Evolutionary conservation across 257 asterid species (phyloP), one percentile per base, ranked within the genome.

Genomic region (Plantago ovata): DNA sequence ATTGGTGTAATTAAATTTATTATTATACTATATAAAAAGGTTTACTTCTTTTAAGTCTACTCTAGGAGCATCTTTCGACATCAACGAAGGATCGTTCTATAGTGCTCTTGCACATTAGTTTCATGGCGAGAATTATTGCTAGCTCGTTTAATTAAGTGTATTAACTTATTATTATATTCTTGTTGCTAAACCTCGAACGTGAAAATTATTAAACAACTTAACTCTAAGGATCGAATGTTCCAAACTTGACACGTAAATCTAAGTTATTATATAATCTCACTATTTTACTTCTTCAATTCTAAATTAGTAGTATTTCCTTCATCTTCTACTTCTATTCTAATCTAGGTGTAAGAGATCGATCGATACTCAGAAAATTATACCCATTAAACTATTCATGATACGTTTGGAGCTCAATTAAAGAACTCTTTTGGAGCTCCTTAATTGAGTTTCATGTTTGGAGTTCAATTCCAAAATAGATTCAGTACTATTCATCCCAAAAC

Each of bases 51-150:
- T 28, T 2, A 28, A 28, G 36, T 60, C 68, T n/a, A n/a, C 21
- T 57, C 50, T 72, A 67, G 66, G 51, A 61, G 67, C 71, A 64
- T 63, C 61, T 66, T 56, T 72, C 71, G 57, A 68, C 67, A 69
- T 62, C 73, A 58, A 49, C 56, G 43, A 45, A n/a, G n/a, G n/a
- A n/a, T 42, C 61, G 33, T 56, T 56, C 7, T 56, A 20, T 38
- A 56, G 12, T 56, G 59, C 32, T 18, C 16, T 22, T 33, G 24
- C 32, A 49, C 5, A 20, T 21, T 45, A 15, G 14, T 20, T 49
- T 21, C 11, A 49, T 49, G n/a, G n/a, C n/a, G 9, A 28, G 41
- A 63, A 76, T 68, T 60, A 75, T 71, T 67, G 62, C 33, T n/a
- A n/a, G n/a, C n/a, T n/a, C 44, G 50, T 18, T 55, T 51, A n/a